Percentiles rank a stretch among this genome's conserved stretches.
phyloP scores from a whole-genome alignment of 495 filamentous ascomycete species.

The Penicillium desertorum region DNA sequence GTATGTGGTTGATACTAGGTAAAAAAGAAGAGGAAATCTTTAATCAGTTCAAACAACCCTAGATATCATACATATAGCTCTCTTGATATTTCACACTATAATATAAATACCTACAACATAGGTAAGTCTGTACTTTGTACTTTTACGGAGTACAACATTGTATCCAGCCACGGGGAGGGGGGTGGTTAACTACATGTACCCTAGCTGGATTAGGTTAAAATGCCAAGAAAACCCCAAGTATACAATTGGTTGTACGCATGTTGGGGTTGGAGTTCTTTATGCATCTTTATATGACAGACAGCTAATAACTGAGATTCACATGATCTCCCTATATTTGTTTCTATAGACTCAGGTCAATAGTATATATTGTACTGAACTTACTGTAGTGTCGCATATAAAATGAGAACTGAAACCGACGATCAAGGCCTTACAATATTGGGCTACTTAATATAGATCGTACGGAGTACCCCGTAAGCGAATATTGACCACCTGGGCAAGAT shows the following conservation, averaged over 20 bases:
- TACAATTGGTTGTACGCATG: not conserved
- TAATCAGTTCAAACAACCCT: not conserved
- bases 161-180: not conserved
- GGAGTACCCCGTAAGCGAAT: not conserved
- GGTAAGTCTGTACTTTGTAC: no score
- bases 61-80: not conserved
- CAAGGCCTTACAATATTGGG: not conserved
- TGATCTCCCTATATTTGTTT: not conserved
- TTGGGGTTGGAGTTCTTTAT: not conserved
- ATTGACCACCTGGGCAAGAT: not conserved
- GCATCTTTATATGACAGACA: not conserved
- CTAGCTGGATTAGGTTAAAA: not conserved
- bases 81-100: not conserved
- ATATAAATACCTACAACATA: not conserved
- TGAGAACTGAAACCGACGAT: not conserved
- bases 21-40: not conserved
- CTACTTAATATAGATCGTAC: not conserved
- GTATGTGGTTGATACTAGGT: not conserved
- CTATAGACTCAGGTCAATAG: not conserved
- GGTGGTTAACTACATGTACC: not conserved
- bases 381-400: not conserved
- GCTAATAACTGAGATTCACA: not conserved
- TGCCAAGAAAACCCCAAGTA: not conserved
- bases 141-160: no score
- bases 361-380: not conserved